Evolutionary conservation across 352 stramenopile species (phyloP).

Genomic region (Labyrinthula sp.): DNA sequence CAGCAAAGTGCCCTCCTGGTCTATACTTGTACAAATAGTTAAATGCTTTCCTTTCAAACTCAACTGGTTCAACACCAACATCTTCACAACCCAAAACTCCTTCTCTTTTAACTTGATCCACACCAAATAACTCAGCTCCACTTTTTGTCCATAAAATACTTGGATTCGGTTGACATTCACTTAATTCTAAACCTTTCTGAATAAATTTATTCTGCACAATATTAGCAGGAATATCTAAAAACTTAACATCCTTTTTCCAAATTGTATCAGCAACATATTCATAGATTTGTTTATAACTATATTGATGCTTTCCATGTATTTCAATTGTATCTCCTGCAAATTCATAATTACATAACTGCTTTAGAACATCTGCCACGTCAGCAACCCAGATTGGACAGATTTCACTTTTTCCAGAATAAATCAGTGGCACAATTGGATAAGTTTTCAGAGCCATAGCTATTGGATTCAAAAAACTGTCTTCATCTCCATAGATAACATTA

Average conservation of each 20-base stretch:
- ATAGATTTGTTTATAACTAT: constrained; percentile 81
- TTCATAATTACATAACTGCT: constrained; percentile 39
- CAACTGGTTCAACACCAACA: constrained; percentile 22
- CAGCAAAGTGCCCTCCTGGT: constrained; percentile 10
- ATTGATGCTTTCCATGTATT: constrained; percentile 80
- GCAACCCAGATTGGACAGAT: constrained; percentile 64
- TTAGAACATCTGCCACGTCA: constrained; percentile 47
- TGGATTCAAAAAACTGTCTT: constrained; percentile 73
- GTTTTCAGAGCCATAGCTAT: constrained; percentile 39
- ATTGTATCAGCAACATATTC: constrained; percentile 80
- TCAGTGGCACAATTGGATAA: constrained; percentile 50
- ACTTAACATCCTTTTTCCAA: constrained; percentile 42
- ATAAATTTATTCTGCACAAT: constrained; percentile 47
- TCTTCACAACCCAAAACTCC: too few species aligned
- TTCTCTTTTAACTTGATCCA: too few species aligned
- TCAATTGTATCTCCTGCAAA: constrained; percentile 69
- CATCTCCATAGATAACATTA: constrained; percentile 72
- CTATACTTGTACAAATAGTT: constrained; percentile 28
- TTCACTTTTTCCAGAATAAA: constrained; percentile 61
- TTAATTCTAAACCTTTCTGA: constrained; percentile 13
- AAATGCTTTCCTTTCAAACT: constrained; percentile 27
- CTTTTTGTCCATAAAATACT: neutral
- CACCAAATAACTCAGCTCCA: constrained; percentile 9
- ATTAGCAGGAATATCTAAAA: constrained; percentile 57
- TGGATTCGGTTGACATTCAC: constrained; percentile 13